These are phyloP conservation scores for Mycena olivaceomarginata DNA, from an alignment of 768 basidiomycete genomes.

Conservation along the genomic window DNA sequence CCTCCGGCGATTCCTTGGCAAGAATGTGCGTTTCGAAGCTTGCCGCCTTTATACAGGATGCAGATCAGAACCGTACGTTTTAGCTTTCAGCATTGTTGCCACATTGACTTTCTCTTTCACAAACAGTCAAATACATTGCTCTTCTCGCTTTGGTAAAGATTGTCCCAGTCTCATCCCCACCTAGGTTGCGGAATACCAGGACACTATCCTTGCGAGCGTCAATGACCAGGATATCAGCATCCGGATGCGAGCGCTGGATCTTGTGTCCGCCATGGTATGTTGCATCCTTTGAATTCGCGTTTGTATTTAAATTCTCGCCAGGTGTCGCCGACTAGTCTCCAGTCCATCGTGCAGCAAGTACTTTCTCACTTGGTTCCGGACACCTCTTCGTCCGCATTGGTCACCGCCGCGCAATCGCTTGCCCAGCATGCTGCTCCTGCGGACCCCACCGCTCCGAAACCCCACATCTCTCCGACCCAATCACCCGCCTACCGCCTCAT, in stretches of 20 bases:
- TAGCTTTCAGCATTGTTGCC: not conserved
- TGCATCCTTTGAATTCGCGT: not conserved
- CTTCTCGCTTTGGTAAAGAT: conserved; percentile 97
- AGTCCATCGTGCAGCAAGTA: conserved; percentile 93
- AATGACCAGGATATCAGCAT: conserved; percentile 97
- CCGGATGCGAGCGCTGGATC: conserved; percentile 95
- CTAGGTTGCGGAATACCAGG: conserved; percentile 94
- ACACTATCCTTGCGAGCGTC: conserved; percentile 91
- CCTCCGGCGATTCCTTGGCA: conserved; percentile 87
- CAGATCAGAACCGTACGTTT: conserved; percentile 94
- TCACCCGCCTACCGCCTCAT: conserved; percentile 91
- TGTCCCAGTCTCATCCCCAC: conserved; percentile 92
- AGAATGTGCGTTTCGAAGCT: conserved; percentile 94
- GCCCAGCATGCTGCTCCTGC: conserved; percentile 60
- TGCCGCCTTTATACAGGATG: conserved; percentile 92
- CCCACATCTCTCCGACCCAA: conserved; percentile 73
- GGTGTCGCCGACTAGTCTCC: conserved; percentile 90
- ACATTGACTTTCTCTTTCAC: conserved; percentile 12
- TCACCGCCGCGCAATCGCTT: conserved; percentile 79
- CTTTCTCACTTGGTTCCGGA: conserved; percentile 89
- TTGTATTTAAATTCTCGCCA: conserved; percentile 54
- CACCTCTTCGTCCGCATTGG: conserved; percentile 65
- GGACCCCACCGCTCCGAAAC: conserved; percentile 57
- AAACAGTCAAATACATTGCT: conserved; percentile 97
- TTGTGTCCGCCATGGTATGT: conserved; percentile 93